Evolutionary conservation across 129 eudicot genomes (phyloP), one percentile per base, ranked within the genome.

Genomic region (Erigeron canadensis): DNA sequence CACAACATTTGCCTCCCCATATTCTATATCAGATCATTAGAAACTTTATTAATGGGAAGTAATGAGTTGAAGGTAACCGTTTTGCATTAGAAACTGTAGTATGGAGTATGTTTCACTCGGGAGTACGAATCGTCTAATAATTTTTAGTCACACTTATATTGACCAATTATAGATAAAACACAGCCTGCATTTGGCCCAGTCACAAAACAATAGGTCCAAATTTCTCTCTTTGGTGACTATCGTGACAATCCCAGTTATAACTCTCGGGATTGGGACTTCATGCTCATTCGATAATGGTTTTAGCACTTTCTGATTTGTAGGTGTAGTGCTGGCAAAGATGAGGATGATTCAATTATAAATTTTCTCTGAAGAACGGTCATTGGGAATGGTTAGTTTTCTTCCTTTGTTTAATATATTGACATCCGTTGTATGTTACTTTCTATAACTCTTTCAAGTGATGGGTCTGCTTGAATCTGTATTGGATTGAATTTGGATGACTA

Each of bases 381-480:
- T 23, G 97, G 99, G 63, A 90, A 88, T 72, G 99, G 97, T 90
- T 7, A 70, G 28, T 74, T 71, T 54, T 71, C n/a, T 43, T 23
- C 18, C 2, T 45, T 69, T 64, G 61, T 42, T 50, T 7, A 28
- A 23, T 59, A 38, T 23, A 23, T 23, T 23, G 34, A 23, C 34
- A 23, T 50, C 17, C 48, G 48, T 69, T 21, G 37, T 59, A 66
- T 54, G 46, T 64, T 82, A 53, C 19, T 50, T 50, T 18, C 58
- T 53, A 17, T 53, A 53, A n/a, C 23, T 53, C 69, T 17, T 13
- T 74, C n/a, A 12, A 53, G 39, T 76, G 66, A 46, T 83, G 90
- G 99, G 97, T 23, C 99, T 94, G 67, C 99, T 97, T 22, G 97
- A 90, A 75, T 85, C 96, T 75, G 68, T 95, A 67, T 78, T 87